Percentiles rank a stretch among this genome's conserved stretches.
Conservation (phyloP, 108 stramenopile species). For the Nannochloropsis oceanica region DNA sequence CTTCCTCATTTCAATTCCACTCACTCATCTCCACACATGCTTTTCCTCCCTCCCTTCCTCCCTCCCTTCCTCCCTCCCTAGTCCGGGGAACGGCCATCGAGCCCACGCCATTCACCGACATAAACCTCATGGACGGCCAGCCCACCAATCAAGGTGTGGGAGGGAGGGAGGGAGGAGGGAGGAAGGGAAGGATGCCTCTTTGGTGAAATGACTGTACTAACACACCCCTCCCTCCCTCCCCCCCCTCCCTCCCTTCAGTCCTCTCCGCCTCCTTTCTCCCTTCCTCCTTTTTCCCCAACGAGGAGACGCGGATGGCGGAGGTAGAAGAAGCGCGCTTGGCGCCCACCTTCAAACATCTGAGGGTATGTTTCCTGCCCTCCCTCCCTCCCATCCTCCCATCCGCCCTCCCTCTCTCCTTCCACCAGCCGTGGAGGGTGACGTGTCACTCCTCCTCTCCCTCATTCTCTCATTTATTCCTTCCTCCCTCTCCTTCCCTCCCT, state of each 20-base stretch:
- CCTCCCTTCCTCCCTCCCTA: not conserved
- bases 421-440: too few relatives aligned
- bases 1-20: not conserved
- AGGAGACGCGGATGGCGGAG: not conserved
- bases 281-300: not conserved
- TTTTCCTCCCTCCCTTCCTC: not conserved
- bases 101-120: not conserved
- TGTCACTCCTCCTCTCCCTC: not conserved
- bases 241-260: not conserved
- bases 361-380: not conserved
- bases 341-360: not conserved
- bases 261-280: not conserved
- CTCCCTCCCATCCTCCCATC: too few relatives aligned
- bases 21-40: too few relatives aligned
- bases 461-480: not conserved
- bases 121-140: not conserved
- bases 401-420: too few relatives aligned
- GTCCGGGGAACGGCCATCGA: not conserved
- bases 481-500: not conserved
- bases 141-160: not conserved
- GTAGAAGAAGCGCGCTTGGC: not conserved
- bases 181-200: not conserved
- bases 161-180: not conserved
- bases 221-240: not conserved
- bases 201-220: not conserved